Evolutionary conservation across 2,329 filamentous ascomycete genomes (phyloP).

Genomic region (Claviceps arundinis): DNA sequence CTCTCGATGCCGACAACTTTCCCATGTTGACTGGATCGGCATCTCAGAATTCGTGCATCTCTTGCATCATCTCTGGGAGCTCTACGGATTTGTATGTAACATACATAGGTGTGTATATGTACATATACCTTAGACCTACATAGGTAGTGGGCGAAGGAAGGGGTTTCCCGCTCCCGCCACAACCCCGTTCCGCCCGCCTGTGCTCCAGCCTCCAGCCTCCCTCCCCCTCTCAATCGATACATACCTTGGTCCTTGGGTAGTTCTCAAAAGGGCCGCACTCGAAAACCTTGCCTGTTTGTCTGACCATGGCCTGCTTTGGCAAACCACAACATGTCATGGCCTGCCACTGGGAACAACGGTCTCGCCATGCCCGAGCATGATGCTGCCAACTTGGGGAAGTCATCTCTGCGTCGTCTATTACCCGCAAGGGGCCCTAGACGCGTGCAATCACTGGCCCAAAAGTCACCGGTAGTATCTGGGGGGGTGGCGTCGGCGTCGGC

Average conservation of each 20-base stretch:
- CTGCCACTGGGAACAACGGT: not conserved
- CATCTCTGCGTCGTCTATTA: not conserved
- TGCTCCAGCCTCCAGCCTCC: too few relatives aligned
- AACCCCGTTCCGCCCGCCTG: too few relatives aligned
- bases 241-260: not conserved
- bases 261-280: not conserved
- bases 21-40: not conserved
- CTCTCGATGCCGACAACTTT: not conserved
- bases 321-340: not conserved
- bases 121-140: too few relatives aligned
- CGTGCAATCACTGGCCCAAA: not conserved
- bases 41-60: not conserved
- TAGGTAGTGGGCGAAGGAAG: not conserved
- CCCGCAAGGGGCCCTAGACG: not conserved
- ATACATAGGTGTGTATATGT: too few relatives aligned
- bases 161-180: not conserved
- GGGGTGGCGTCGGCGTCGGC: not conserved
- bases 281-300: not conserved
- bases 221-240: not conserved
- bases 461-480: too few relatives aligned
- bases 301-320: not conserved
- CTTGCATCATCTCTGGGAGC: too few relatives aligned
- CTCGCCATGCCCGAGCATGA: not conserved
- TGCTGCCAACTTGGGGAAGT: not conserved
- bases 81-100: too few relatives aligned